A percentile compares a stretch with the other conserved stretches of the same genome.
Conservation (phyloP, 176 grass and related monocot species). For the Cenchrus fungigraminus region DNA sequence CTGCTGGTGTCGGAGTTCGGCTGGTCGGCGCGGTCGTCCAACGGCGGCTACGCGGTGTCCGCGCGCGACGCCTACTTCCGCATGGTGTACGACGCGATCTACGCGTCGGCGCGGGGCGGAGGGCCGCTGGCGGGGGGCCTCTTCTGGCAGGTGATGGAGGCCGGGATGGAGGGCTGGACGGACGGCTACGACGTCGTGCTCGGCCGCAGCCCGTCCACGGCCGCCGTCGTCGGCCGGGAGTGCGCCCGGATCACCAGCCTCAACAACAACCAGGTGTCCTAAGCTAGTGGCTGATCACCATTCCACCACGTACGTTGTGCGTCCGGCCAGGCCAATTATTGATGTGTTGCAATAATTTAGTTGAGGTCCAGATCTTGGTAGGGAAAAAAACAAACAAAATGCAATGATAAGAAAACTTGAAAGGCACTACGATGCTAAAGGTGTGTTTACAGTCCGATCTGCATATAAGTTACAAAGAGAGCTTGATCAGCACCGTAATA, state of each 20-base stretch:
- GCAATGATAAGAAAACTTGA: too few species aligned
- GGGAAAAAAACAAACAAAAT: too few species aligned
- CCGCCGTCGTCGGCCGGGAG: conserved; percentile 47
- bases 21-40: conserved; percentile 53
- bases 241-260: conserved; percentile 48
- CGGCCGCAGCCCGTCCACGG: conserved; percentile 51
- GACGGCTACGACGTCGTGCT: conserved; percentile 78
- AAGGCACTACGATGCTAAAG: too few species aligned
- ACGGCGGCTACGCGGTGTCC: conserved; percentile 40
- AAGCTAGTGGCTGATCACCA: neutral
- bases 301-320: too few species aligned
- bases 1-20: conserved; percentile 78
- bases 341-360: too few species aligned
- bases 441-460: too few species aligned
- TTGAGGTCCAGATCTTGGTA: too few species aligned
- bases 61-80: conserved; percentile 57
- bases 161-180: conserved; percentile 69
- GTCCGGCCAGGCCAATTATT: too few species aligned
- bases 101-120: conserved; percentile 45
- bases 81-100: conserved; percentile 58
- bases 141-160: conserved; percentile 82
- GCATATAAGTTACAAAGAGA: too few species aligned
- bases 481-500: too few species aligned
- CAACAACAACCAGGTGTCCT: neutral
- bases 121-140: conserved; percentile 61